Evolutionary conservation across 129 eudicot genomes (phyloP), one percentile per base, ranked within the genome.

Genomic region (Erigeron canadensis): DNA sequence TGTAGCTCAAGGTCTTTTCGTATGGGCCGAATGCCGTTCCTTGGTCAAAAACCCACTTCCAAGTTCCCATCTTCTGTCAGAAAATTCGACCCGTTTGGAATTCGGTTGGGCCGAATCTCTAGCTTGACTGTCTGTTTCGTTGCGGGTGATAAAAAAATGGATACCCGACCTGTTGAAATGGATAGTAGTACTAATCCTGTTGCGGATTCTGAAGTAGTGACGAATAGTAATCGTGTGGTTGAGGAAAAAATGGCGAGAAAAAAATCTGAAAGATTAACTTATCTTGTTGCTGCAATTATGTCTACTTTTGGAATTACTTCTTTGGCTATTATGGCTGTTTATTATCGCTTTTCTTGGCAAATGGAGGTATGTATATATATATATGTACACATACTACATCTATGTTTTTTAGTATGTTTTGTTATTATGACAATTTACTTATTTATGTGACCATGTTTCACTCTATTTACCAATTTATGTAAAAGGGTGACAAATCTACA

Each of bases 311-410:
- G 99, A 22, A 80, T 95, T 41, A 95, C 96, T 63, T 87, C 96
- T 18, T 65, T 95, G 96, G 99, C 99, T 8, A 63, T 95, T 41
- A 66, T 95, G 81, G 92, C 99, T 40, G 99, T 95, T 70, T 95
- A 95, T 61, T 95, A 86, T 15, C 81, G 99, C 1, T 95, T 95
- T 59, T 78, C 88, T 18, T 95, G 97, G 97, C 99, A 95, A 82
- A 86, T 95, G 99, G 97, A 88, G 96, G 99, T 88, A 63, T 48
- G 65, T 46, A 5, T 58, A 7, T 3, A n/a, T 10, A 18, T 56
- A 45, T 17, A 19, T 22, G 43, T 73, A 10, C 13, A 7, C 59
- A 9, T 17, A 18, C n/a, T n/a, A n/a, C n/a, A n/a, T n/a, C 8
- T 59, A 4, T 46, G 37, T 61, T 61, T 23, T 54, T 54, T 53